Percentiles rank a stretch among this genome's conserved stretches.
Conservation (phyloP, 2,329 filamentous ascomycete genomes). For the Cladophialophora exuberans region DNA sequence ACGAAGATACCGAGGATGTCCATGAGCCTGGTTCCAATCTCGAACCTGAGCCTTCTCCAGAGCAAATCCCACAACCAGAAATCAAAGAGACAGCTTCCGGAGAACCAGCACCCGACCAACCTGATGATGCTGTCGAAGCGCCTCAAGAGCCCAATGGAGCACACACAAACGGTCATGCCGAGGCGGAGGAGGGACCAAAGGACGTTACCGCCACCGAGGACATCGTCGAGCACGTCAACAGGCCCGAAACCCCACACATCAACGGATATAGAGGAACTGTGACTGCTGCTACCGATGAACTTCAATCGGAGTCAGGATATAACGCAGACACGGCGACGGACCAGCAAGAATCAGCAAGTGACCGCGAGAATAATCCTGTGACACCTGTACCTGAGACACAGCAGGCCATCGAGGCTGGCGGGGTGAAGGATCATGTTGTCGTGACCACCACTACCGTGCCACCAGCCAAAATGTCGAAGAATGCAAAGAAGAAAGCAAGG, state of each 20-base stretch:
- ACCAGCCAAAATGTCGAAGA: slow-evolving; percentile 2
- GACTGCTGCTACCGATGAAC: no score
- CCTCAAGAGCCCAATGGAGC: background rate
- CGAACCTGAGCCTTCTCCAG: background rate
- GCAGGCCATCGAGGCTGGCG: background rate
- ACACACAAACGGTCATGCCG: background rate
- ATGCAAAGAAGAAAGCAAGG: slow-evolving; percentile 1
- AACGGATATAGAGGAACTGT: background rate
- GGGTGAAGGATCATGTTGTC: no score
- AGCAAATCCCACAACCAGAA: background rate
- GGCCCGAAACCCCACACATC: slow-evolving; percentile 1
- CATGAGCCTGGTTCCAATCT: background rate
- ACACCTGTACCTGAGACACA: background rate
- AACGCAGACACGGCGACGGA: background rate
- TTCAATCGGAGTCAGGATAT: background rate
- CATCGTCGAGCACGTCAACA: background rate
- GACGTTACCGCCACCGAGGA: no score
- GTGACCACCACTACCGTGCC: no score
- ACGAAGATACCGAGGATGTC: slow-evolving; percentile 8
- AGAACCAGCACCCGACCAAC: background rate
- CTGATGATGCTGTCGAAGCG: no score
- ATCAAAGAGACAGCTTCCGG: background rate
- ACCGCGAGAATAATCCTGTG: background rate
- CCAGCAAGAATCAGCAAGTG: no score
- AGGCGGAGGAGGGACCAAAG: background rate